phyloP scores from a whole-genome alignment of 2,329 filamentous ascomycete genomes.

The Diaporthe citriasiana region DNA sequence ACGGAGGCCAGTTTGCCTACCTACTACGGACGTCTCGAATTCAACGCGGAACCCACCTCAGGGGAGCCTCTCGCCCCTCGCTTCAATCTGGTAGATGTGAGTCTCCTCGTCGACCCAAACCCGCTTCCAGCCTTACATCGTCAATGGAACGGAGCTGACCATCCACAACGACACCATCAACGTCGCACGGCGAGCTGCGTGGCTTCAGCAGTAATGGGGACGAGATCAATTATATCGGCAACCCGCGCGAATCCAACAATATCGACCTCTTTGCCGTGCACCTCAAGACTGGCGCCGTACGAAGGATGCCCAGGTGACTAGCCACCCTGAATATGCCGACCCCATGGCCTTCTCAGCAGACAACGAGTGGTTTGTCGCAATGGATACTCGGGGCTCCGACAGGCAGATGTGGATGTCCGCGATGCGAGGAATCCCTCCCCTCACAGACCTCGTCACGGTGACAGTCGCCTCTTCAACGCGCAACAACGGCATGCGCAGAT shows the following conservation, averaged over 20 bases:
- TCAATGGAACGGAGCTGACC: conserved; percentile 48
- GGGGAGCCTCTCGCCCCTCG: conserved; percentile 44
- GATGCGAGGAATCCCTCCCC: conserved; percentile 58
- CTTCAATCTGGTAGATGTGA: conserved; percentile 59
- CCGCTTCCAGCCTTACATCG: conserved; percentile 43
- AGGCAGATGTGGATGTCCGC: conserved; percentile 56
- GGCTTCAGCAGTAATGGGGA: conserved; percentile 59
- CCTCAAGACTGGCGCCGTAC: conserved; percentile 55
- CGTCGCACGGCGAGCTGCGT: conserved; percentile 60
- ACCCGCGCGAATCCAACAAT: conserved; percentile 57
- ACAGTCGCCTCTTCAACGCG: conserved; percentile 56
- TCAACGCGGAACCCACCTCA: conserved; percentile 51
- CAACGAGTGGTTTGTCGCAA: conserved; percentile 57
- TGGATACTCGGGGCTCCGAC: conserved; percentile 59
- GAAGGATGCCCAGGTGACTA: conserved; percentile 59
- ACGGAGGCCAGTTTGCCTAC: conserved; percentile 11
- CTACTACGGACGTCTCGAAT: conserved; percentile 50
- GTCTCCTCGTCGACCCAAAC: conserved; percentile 49
- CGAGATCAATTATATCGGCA: conserved; percentile 59
- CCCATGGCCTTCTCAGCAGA: conserved; percentile 59
- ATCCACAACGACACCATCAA: conserved; percentile 51
- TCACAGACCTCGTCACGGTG: conserved; percentile 54
- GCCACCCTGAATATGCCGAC: conserved; percentile 60
- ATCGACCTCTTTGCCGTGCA: conserved; percentile 60
- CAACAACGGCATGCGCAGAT: conserved; percentile 61